Base-by-base conservation (phyloP, 441 rosid species). In the Corymbia calophylla region DNA sequence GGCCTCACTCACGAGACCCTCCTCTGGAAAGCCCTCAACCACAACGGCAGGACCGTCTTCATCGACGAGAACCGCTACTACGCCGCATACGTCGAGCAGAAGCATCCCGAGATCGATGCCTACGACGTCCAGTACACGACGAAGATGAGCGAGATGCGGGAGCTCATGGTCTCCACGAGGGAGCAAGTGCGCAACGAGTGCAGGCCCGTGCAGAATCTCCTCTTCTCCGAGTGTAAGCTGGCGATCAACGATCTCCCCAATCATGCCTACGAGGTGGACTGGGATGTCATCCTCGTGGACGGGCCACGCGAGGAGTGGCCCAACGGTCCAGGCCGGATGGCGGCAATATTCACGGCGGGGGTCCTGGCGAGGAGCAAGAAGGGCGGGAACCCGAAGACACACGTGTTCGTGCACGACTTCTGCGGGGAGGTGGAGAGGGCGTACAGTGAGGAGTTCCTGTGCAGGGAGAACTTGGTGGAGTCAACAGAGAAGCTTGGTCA, bases 1-100 rank as follows among this genome's bases (percentile, higher is more conserved):
- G 99, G 99, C 10, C 93, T 98, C 9, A 96, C 98, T 1, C 98
- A 92, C 82, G 99, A 98, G 90, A 98, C 99, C 88, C 96, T 97
- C 80, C 95, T 98, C 90, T 97, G 99, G 99, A 96, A 95, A 81
- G 93, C 99, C 0, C 93, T 98, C 7, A 98, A 98, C 91, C 97
- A 95, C 92, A 95, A 97, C 39, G 99, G 99, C 32, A 93, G 97
- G 39, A 97, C 99, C 0, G 95, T 98, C 9, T 97, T 94, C 93
- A 94, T 98, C 88, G 99, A 98, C 3, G 99, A 98, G 92, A 98
- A 98, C 80, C 94, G 99, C 6, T 98, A 98, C 92, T 98, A 98
- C 88, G 99, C 99, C 0, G 99, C 99, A 4, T 98, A 97, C 87
- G 94, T 89, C 86, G 99, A 98, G 91, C 97, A 97, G 88, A 80